Evolutionary conservation across 129 eudicot genomes (phyloP), one percentile per base, ranked within the genome.

Genomic region (Flaveria brownii): DNA sequence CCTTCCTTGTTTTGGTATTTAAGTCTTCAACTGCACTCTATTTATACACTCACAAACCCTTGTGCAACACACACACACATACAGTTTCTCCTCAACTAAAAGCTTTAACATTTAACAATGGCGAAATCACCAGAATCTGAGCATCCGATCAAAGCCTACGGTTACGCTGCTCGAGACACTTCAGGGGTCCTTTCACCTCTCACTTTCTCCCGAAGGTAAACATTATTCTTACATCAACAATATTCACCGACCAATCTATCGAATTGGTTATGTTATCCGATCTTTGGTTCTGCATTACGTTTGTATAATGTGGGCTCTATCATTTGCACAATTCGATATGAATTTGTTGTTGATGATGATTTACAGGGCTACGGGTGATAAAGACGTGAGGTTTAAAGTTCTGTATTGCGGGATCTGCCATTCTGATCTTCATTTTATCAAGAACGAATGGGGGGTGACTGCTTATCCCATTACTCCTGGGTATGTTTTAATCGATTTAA

Each of bases 391-490:
- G 51, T 69, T 88, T 51, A 88, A 83, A 33, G 82, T 88, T 15
- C 17, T 85, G 85, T 88, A 88, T 60, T 88, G 93, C 16, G 93
- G 93, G 33, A 83, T 88, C 33, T 88, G 93, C 28, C 93, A 88
- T 80, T 69, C 92, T 7, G 92, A 88, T 83, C 79, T 85, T 81
- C 87, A 85, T 45, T 56, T 63, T 46, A 62, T 16, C 41, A 88
- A 83, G 66, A 88, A 88, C n/a, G 86, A 88, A 20, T 88, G 92
- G 92, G 88, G 86, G 30, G 9, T 83, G 52, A 56, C 88, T 30
- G 56, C 41, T 4, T 88, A 85, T 73, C 93, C 93, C 28, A 4
- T 88, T 16, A 77, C 81, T 67, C 93, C 93, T 33, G 90, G 93
- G 93, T 86, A 83, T 36, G 41, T 36, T 36, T 36, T 36, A 5